A percentile compares a stretch with the other conserved stretches of the same genome.
phyloP scores from a whole-genome alignment of 2,329 filamentous ascomycete species.

The Penicillium sp. region DNA sequence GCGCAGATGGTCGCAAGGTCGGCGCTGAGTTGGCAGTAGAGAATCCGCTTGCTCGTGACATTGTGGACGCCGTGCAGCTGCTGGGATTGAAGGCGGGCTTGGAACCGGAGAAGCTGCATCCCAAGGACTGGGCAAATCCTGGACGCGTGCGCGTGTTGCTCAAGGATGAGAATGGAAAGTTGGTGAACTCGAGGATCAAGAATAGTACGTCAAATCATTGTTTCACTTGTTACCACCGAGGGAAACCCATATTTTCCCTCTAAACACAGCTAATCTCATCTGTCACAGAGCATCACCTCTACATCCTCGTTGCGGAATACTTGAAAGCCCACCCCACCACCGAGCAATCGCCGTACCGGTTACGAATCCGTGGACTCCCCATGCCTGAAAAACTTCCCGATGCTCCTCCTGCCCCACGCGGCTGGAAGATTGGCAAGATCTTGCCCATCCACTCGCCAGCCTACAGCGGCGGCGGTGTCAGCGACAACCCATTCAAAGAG shows the following conservation, averaged over 20 bases:
- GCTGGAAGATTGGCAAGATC: constrained; percentile 84
- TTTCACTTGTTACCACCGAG: neutral
- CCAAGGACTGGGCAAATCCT: constrained; percentile 96
- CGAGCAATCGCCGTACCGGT: constrained; percentile 62
- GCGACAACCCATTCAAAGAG: constrained; percentile 89
- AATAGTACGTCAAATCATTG: constrained; percentile 50
- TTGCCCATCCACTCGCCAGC: constrained; percentile 84
- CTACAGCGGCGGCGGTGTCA: constrained; percentile 86
- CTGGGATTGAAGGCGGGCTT: constrained; percentile 63
- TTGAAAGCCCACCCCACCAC: constrained; percentile 73
- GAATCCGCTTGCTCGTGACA: constrained; percentile 83
- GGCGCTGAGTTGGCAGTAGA: constrained; percentile 64
- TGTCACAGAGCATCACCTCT: constrained; percentile 69
- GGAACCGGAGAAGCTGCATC: constrained; percentile 87
- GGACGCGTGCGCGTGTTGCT: constrained; percentile 78
- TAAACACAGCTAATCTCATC: neutral
- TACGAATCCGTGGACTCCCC: constrained; percentile 69
- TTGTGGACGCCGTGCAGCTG: constrained; percentile 74
- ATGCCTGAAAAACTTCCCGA: constrained; percentile 64
- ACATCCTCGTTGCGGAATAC: constrained; percentile 70
- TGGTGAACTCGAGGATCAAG: constrained; percentile 51
- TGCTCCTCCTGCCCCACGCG: constrained; percentile 69
- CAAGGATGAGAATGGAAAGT: constrained; percentile 50
- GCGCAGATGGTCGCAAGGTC: constrained; percentile 78
- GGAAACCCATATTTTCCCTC: neutral